A percentile compares a stretch with the other conserved stretches of the same genome.
phyloP scores from a whole-genome alignment of 345 rosid genomes.

The Camelina sativa region DNA sequence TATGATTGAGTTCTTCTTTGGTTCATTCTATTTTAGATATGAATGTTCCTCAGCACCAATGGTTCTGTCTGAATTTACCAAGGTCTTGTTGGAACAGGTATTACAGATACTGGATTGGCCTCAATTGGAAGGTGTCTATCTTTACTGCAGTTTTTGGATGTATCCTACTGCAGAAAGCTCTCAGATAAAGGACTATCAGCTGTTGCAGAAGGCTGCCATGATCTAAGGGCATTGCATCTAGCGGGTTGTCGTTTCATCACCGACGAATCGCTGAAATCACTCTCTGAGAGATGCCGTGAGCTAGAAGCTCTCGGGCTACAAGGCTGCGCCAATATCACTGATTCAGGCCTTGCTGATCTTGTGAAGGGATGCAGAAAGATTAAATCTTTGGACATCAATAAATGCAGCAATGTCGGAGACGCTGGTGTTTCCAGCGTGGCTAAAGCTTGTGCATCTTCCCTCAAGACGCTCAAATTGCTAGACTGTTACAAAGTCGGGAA shows the following conservation, averaged over 20 bases:
- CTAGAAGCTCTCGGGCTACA: slow-evolving; percentile 70
- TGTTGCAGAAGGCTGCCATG: slow-evolving; percentile 78
- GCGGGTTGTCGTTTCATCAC: slow-evolving; percentile 75
- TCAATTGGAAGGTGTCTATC: slow-evolving; percentile 71
- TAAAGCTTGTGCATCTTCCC: slow-evolving; percentile 63
- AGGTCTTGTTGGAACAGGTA: slow-evolving; percentile 51
- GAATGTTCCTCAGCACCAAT: slow-evolving; percentile 5
- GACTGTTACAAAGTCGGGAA: slow-evolving; percentile 83
- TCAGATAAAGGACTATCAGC: slow-evolving; percentile 80
- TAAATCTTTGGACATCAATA: slow-evolving; percentile 67
- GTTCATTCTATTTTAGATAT: slow-evolving; percentile 6
- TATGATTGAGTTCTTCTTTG: background rate
- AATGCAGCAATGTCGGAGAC: slow-evolving; percentile 83
- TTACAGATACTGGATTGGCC: slow-evolving; percentile 75
- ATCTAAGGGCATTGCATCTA: slow-evolving; percentile 65
- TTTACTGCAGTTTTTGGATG: slow-evolving; percentile 79
- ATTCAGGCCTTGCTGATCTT: slow-evolving; percentile 68
- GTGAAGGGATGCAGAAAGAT: slow-evolving; percentile 72
- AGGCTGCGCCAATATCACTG: slow-evolving; percentile 77
- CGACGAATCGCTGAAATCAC: slow-evolving; percentile 53
- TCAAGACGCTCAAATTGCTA: slow-evolving; percentile 76
- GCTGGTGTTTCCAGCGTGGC: slow-evolving; percentile 69
- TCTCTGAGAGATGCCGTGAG: slow-evolving; percentile 63
- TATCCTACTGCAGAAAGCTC: slow-evolving; percentile 84
- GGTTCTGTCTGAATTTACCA: slow-evolving; percentile 9